Percentiles rank a stretch among this genome's conserved stretches.
These are phyloP conservation scores for Rugonectria rugulosa DNA, from an alignment of 2,329 filamentous ascomycete genomes.

Conservation along the genomic window DNA sequence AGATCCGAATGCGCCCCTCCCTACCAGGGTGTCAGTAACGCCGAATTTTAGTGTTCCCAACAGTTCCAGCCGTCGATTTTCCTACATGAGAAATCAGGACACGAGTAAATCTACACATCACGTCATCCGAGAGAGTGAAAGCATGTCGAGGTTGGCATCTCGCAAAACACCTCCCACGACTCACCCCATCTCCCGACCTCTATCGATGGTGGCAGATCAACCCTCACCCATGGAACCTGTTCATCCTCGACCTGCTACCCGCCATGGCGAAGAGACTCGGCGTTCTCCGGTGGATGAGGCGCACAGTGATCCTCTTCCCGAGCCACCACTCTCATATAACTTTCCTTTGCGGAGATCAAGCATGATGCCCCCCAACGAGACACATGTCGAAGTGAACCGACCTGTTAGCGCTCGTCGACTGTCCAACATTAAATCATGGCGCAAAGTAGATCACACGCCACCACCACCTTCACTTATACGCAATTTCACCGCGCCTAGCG, in stretches of 20 bases:
- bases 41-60: conserved; percentile 64
- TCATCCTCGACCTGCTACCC: conserved; percentile 41
- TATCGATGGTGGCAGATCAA: conserved; percentile 63
- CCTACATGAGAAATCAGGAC: conserved; percentile 44
- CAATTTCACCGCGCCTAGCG: conserved; percentile 23
- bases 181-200: conserved; percentile 56
- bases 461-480: conserved; percentile 14
- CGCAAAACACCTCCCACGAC: conserved; percentile 51
- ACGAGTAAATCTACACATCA: conserved; percentile 25
- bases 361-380: conserved; percentile 25
- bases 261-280: conserved; percentile 35
- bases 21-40: conserved; percentile 35
- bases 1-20: conserved; percentile 13
- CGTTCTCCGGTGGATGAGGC: conserved; percentile 19
- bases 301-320: conserved; percentile 26
- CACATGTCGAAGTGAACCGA: conserved; percentile 24
- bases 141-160: conserved; percentile 21
- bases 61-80: conserved; percentile 54
- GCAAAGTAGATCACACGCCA: conserved; percentile 30
- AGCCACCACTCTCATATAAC: conserved; percentile 20
- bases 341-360: conserved; percentile 36
- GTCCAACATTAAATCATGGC: conserved; percentile 43
- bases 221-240: conserved; percentile 49
- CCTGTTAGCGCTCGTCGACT: conserved; percentile 40
- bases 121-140: conserved; percentile 24